Conservation (phyloP, 257 asterid genomes). For the Nicotiana undulata region DNA sequence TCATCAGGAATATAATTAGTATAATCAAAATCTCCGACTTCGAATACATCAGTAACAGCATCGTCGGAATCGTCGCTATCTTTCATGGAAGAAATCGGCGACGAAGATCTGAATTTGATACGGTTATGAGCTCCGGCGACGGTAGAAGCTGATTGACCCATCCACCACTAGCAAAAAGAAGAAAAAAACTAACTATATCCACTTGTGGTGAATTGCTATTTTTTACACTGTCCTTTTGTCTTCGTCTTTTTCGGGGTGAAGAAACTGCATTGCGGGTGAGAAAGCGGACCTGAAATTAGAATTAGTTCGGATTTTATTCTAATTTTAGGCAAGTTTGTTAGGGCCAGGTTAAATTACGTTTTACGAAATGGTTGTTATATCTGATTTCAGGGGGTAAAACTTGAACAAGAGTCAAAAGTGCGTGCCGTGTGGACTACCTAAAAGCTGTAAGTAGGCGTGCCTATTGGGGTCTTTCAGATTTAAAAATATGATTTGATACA, state of each 20-base stretch:
- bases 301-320: constrained; percentile 11
- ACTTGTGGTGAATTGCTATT: background rate
- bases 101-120: constrained; percentile 22
- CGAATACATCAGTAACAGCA: background rate
- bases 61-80: constrained; percentile 16
- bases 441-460: background rate
- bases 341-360: background rate
- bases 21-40: constrained; percentile 23
- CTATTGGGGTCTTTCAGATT: background rate
- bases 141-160: constrained; percentile 72
- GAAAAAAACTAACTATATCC: background rate
- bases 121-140: constrained; percentile 19
- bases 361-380: background rate
- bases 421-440: constrained; percentile 3
- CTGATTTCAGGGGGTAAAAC: no score
- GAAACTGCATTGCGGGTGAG: background rate
- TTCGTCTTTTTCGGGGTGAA: constrained; percentile 5
- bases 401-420: background rate
- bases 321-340: background rate
- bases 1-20: constrained; percentile 63
- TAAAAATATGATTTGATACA: no score
- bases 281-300: constrained; percentile 24
- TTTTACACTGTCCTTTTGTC: background rate
- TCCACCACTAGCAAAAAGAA: constrained; percentile 20
- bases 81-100: background rate